Evolutionary conservation across 1,139 yeast species (phyloP), one percentile per base, ranked within the genome.

Genomic region (Blastobotrys aristatus): DNA sequence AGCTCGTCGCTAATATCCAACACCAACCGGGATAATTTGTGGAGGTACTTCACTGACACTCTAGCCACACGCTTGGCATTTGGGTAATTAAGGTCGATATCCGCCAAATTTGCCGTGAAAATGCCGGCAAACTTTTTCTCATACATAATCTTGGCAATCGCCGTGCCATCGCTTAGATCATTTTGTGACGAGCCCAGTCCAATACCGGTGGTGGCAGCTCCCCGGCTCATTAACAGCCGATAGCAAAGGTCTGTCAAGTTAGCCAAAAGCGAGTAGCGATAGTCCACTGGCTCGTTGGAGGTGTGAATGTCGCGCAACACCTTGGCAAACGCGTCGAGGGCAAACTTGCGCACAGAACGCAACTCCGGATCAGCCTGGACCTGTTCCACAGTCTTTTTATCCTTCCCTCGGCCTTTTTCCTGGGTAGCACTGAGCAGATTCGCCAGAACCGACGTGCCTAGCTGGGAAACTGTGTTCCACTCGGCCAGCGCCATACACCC

Each of bases 81-180:
- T 0, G 95, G 95, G 57, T 76, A 81, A 57, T 84, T 84, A 53
- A 86, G 69, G 61, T 88, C 95, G 30, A 86, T 61, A 17, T 74
- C 78, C 0, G 89, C 76, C 52, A 87, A 63, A 36, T 82, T 70
- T 1, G 70, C 65, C 0, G 90, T 74, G 11, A 87, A 69, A 24
- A 78, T 73, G 13, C 70, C 62, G 0, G 89, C 82, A 40, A 84
- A 71, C 50, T 78, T 81, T 57, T 79, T 76, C 40, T 88, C 96
- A 34, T 84, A 69, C 67, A 86, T 73, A 16, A 82, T 73, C 54
- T 76, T 79, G 2, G 86, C 78, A 39, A 85, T 69, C 47, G 76
- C 78, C 50, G 74, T 81, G 20, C 75, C 74, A 59, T 86, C 94
- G 17, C 30, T 43, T 26, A 14, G 36, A 16, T 43, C 46, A 8